Evolutionary conservation across 2,329 filamentous ascomycete species (phyloP), one percentile per base, ranked within the genome.

Genomic region (Fusarium sp.): DNA sequence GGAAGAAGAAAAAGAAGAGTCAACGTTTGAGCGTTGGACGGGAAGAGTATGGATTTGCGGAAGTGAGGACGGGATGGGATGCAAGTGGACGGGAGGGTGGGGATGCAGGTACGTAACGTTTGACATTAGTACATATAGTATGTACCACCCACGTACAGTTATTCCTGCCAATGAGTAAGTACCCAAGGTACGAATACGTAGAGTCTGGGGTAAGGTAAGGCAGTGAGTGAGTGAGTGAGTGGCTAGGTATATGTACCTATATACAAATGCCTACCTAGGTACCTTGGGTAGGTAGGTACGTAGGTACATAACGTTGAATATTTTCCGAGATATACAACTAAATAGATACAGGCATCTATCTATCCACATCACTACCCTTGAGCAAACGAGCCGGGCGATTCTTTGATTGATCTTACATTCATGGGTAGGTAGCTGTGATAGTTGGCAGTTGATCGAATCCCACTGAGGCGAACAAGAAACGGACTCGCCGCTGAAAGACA

Each of bases 41-140:
- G 47, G 50, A 67, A 65, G 53, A 63, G 57, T 53, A 58, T 49
- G 39, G 60, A 63, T 63, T 68, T 60, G 60, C 33, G 27, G 43
- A 11, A 23, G 53, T 48, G 47, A 48, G 39, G 19, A 19, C 19
- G 19, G 19, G 19, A 19, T 19, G 19, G 19, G 19, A 19, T 19
- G 19, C 19, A 19, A 19, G 19, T 19, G 19, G 19, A 19, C 19
- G 19, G 19, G 47, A 36, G 33, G 33, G 51, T 55, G 44, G 32
- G 39, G 36, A 47, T 57, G 57, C 58, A 61, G 51, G 44, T 56
- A 45, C 42, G 29, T 43, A 25, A 21, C 33, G 39, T 15, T 19
- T 19, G 4, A 19, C 19, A 19, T 19, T 19, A 19, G 19, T 19
- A 19, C 19, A 19, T 19, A 19, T 19, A 19, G 19, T 32, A 39